Evolutionary conservation across 2,329 filamentous ascomycete genomes (phyloP), one percentile per base, ranked within the genome.

Genomic region (Monilinia laxa): DNA sequence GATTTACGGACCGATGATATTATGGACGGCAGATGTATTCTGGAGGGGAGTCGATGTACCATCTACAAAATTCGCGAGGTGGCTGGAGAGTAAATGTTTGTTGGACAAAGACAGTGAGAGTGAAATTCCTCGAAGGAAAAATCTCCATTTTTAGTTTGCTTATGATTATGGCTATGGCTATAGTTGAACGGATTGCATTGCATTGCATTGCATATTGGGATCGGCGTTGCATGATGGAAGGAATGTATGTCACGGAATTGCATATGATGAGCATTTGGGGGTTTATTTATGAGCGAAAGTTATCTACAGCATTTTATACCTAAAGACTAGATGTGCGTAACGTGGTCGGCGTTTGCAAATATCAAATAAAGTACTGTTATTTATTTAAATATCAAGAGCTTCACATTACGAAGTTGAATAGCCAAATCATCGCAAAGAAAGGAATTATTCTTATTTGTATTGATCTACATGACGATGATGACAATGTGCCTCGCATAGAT

Each of bases 1-100:
- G 6, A 31, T 79, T 3, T 80, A 80, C n/a, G 72, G 82, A 20
- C 78, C 82, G 0, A 77, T 87, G 7, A 71, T 73, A n/a, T 66
- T 76, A 16, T 87, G 84, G 81, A 78, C 80, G 6, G 82, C 83
- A 1, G 86, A 88, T 74, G 66, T 88, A 4, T 87, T 87, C 71
- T 87, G 84, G 83, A 79, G 85, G 38, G 76, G 76, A 1, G 79
- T 88, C 7, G 86, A 88, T 74, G 75, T 78, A 4, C 81, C 81
- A 1, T 79, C 81, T 73, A 78, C 85, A 10, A 79, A 78, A 60
- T 80, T 85, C 70, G 80, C 83, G 3, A 77, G 80, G 54, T 83
- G 81, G 79, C 68, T 85, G 35, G 83, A 75, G 58, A 65, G 49
- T 9, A 73, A 71, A 51, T 75, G 74, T 56, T 63, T 73, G 23